Evolutionary conservation across 441 rosid genomes (phyloP), one percentile per base, ranked within the genome.

Genomic region (Dalechampia spathulata): DNA sequence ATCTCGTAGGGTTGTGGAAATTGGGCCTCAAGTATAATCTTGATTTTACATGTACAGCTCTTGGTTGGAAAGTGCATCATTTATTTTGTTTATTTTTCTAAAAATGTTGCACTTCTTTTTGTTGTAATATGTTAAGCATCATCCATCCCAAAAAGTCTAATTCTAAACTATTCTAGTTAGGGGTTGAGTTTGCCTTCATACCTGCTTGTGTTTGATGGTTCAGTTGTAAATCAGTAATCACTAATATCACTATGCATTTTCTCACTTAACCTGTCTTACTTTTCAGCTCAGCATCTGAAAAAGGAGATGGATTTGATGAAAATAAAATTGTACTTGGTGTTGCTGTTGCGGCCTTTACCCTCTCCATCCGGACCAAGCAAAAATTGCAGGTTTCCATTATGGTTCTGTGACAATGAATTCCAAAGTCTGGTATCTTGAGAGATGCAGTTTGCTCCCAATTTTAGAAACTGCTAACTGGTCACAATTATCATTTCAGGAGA

Each of bases 261-360:
- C 55, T 45, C 40, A 62, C 21, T 34, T 57, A 58, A 27, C 50
- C 56, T 32, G n/a, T 60, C 23, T 74, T 42, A 54, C 48, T 43
- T 1, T 74, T 75, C 78, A 87, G 93, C 61, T 65, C 54, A 74
- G 53, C 53, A 61, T 55, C 80, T 77, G 76, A 80, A 63, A 66
- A 54, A 58, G 68, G 51, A 56, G 76, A 65, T 64, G 79, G 57
- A 69, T 69, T 58, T 66, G 83, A 81, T 69, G 78, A 73, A 49
- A 70, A 60, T 61, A 83, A 82, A 57, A 67, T 74, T 34, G 49
- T 86, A 52, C 68, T 72, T 30, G 64, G 62, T 68, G 75, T 77
- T 58, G 69, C 83, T 66, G 78, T 86, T 59, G 96, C 87, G 74
- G 90, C 92, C 57, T 87, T 90, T 67, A 79, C 75, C 61, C 75